Conservation (phyloP, 225 moss, liverwort and hornwort species). For the Marchantia polymorpha region DNA sequence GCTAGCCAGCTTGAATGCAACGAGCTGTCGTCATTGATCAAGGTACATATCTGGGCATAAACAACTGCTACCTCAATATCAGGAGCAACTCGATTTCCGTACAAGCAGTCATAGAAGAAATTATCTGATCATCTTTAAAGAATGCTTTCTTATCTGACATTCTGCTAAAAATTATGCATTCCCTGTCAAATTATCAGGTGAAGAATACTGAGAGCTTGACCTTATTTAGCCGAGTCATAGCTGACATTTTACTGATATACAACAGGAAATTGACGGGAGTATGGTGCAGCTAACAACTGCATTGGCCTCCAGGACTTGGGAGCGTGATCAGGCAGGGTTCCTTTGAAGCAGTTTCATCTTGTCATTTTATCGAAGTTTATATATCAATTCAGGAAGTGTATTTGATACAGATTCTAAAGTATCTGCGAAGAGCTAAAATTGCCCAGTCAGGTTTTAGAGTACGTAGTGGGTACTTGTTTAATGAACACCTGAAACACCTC, state of each 20-base stretch:
- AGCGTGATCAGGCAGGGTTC: conserved; percentile 60
- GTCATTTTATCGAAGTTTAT: not conserved
- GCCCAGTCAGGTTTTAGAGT: not conserved
- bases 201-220: too few species aligned
- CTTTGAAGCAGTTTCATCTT: not conserved
- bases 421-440: not conserved
- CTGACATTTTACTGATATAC: not conserved
- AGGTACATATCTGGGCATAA: conserved; percentile 30
- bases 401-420: not conserved
- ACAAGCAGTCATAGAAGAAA: too few species aligned
- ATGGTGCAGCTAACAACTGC: conserved; percentile 73
- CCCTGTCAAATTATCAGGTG: too few species aligned
- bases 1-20: conserved; percentile 75
- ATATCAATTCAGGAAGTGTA: not conserved
- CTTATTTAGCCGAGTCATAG: not conserved
- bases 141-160: too few species aligned
- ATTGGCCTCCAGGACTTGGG: conserved; percentile 62
- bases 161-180: too few species aligned
- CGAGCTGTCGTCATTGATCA: conserved; percentile 64
- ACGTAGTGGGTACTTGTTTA: not conserved
- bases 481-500: not conserved
- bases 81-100: too few species aligned
- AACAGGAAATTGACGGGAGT: conserved; percentile 82
- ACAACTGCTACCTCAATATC: too few species aligned
- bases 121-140: too few species aligned